These are phyloP conservation scores for Harringtonia lauricola DNA, from an alignment of 2,329 filamentous ascomycete genomes.

Conservation along the genomic window DNA sequence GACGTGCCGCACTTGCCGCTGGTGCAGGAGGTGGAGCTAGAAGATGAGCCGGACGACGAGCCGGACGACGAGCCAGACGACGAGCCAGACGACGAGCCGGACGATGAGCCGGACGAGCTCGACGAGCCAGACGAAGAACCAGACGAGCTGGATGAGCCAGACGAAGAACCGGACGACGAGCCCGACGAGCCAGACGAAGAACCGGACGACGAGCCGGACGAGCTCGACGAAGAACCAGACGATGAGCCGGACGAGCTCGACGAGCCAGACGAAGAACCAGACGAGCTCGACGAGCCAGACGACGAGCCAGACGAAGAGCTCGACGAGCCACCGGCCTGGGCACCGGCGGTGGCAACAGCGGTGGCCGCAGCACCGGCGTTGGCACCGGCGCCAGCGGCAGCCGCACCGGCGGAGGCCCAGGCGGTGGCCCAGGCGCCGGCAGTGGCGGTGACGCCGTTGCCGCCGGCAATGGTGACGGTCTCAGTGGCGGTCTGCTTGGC, in stretches of 20 bases:
- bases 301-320: not conserved
- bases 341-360: not conserved
- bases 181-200: too few species aligned
- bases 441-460: constrained; percentile 12
- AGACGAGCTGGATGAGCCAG: too few species aligned
- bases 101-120: too few species aligned
- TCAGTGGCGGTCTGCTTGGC: constrained; percentile 5
- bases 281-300: not conserved
- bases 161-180: too few species aligned
- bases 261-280: not conserved
- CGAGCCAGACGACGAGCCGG: too few species aligned
- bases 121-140: too few species aligned
- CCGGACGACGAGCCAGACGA: too few species aligned
- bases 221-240: too few species aligned
- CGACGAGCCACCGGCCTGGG: not conserved
- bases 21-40: not conserved
- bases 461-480: constrained; percentile 3
- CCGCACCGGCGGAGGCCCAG: not conserved
- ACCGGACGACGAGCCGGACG: too few species aligned
- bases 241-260: too few species aligned
- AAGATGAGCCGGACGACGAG: not conserved
- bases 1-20: constrained; percentile 2
- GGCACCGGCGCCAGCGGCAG: not conserved
- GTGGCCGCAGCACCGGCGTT: not conserved
- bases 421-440: constrained; percentile 1